Evolutionary conservation across 2,329 filamentous ascomycete species (phyloP).

Genomic region (Claviceps arundinis): DNA sequence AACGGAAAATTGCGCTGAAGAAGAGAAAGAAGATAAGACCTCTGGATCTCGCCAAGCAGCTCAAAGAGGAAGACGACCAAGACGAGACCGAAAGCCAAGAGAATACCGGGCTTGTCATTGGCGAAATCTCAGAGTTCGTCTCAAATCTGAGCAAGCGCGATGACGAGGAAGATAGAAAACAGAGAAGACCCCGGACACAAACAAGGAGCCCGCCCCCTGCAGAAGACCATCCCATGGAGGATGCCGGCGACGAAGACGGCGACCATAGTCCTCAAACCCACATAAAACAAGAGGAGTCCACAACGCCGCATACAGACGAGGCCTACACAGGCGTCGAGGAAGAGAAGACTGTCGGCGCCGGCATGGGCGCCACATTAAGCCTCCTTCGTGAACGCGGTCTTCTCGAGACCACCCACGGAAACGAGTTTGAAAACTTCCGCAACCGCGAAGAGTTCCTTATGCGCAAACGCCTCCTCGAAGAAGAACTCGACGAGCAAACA

Average conservation of each 20-base stretch:
- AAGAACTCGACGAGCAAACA: slow-evolving; percentile 67
- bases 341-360: slow-evolving; percentile 43
- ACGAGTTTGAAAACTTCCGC: slow-evolving; percentile 53
- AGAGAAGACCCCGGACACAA: slow-evolving; percentile 19
- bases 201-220: slow-evolving; percentile 15
- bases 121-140: slow-evolving; percentile 91
- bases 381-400: slow-evolving; percentile 79
- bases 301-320: neutral
- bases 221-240: slow-evolving; percentile 18
- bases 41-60: slow-evolving; percentile 72
- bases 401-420: slow-evolving; percentile 50
- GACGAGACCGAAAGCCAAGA: slow-evolving; percentile 26
- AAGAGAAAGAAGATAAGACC: slow-evolving; percentile 80
- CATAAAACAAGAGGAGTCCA: slow-evolving; percentile 13
- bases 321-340: slow-evolving; percentile 6
- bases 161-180: slow-evolving; percentile 41
- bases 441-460: slow-evolving; percentile 67
- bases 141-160: slow-evolving; percentile 64
- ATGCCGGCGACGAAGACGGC: slow-evolving; percentile 11
- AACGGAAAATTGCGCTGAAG: slow-evolving; percentile 72
- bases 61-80: slow-evolving; percentile 42
- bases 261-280: slow-evolving; percentile 10
- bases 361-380: slow-evolving; percentile 69
- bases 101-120: slow-evolving; percentile 64
- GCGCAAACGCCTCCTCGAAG: slow-evolving; percentile 58